Evolutionary conservation across 2,329 filamentous ascomycete genomes (phyloP), one percentile per base, ranked within the genome.

Genomic region (Ophiostoma sp.): DNA sequence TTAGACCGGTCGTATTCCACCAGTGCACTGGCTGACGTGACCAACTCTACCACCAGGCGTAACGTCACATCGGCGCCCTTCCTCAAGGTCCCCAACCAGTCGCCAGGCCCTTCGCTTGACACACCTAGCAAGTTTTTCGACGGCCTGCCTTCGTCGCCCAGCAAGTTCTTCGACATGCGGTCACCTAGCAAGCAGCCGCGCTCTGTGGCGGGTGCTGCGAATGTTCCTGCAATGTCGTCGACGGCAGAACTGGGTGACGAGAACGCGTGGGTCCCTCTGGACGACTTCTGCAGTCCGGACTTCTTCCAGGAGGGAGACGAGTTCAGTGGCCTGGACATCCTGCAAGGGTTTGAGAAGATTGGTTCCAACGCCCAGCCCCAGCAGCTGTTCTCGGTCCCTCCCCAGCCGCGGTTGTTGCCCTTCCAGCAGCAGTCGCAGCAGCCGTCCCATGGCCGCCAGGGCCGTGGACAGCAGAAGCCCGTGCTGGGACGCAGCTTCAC

Each of bases 331-430:
- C 83, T 92, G 66, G 90, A 93, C 73, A 88, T 93, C 72, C 83
- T 90, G 63, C 87, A 91, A 74, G 89, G 89, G 9, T 93, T 92
- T 74, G 86, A 89, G 75, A 90, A 88, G 79, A 92, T 93, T 75
- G 89, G 89, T 64, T 79, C 81, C 63, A 80, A 75, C 71, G 79
- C 71, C 60, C 74, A 68, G 68, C 75, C 69, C 71, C 72, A 72
- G 68, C 68, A 73, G 38, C 67, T 72, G 36, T 71, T 72, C 65
- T 60, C 55, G 8, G 62, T 52, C 14, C 75, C 67, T 74, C 75
- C 75, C 74, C 81, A 79, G 72, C 77, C 79, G 60, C 71, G 60
- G 71, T 78, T 66, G 66, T 64, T 68, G 67, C 40, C 66, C 2
- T 70, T 69, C 42, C 69, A 76, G 75, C 70, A 78, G 77, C 69